Percentiles rank a stretch among this genome's conserved stretches.
Evolutionary conservation across 306 rosid species (phyloP).

Genomic region (Vigna angularis): DNA sequence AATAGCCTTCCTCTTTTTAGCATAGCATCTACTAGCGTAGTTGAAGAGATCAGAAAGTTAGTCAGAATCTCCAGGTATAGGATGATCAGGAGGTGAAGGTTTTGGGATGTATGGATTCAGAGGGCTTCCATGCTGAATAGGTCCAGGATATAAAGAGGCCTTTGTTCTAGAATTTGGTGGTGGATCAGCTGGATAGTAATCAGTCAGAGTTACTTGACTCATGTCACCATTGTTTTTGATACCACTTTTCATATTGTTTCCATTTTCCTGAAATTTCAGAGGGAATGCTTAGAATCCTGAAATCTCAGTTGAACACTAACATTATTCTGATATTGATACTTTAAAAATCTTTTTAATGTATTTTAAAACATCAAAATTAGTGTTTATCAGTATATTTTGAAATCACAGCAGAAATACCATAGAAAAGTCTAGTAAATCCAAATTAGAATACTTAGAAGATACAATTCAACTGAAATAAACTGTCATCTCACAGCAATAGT

Average conservation of each 20-base stretch:
- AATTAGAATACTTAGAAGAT: too few relatives aligned
- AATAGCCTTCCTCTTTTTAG: neutral
- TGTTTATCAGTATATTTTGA: too few relatives aligned
- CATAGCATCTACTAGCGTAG: conserved; percentile 31
- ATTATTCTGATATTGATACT: too few relatives aligned
- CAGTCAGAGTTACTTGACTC: conserved; percentile 54
- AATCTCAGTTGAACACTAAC: too few relatives aligned
- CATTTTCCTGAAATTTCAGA: conserved; percentile 58
- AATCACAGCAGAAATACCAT: too few relatives aligned
- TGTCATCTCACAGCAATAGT: too few relatives aligned
- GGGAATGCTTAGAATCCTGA: neutral
- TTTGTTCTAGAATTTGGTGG: conserved; percentile 55
- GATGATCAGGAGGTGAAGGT: conserved; percentile 62
- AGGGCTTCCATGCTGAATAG: conserved; percentile 84
- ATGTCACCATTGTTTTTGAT: neutral
- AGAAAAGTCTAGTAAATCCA: too few relatives aligned
- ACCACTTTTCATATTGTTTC: conserved; percentile 2
- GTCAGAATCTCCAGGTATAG: conserved; percentile 39
- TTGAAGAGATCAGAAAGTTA: neutral
- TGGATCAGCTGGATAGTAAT: conserved; percentile 73
- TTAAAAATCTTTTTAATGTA: too few relatives aligned
- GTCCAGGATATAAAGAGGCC: conserved; percentile 58
- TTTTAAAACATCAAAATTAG: too few relatives aligned
- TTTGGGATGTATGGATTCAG: conserved; percentile 65
- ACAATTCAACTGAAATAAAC: too few relatives aligned